A percentile compares a stretch with the other conserved stretches of the same genome.
Evolutionary conservation across 176 grass and related monocot species (phyloP).

Genomic region (Cenchrus fungigraminus): DNA sequence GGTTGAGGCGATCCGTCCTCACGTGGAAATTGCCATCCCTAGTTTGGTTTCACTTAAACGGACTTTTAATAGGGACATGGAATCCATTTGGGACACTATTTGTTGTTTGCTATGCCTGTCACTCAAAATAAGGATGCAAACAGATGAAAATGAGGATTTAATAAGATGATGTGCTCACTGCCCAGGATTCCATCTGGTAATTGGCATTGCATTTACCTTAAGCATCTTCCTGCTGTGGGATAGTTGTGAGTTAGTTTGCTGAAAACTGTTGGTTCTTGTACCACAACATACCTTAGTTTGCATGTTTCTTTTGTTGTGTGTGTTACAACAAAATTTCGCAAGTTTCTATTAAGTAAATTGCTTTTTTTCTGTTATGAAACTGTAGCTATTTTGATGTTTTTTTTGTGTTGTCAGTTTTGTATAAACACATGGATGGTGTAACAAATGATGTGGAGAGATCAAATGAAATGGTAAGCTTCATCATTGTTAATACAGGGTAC

Average conservation of each 20-base stretch:
- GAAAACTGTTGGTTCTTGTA: background rate
- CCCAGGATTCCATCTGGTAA: background rate
- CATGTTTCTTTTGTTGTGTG: too few relatives aligned
- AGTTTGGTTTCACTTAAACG: background rate
- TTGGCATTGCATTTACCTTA: background rate
- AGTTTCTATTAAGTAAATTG: background rate
- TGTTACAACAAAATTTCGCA: background rate
- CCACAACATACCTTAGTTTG: background rate
- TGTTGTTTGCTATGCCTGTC: background rate
- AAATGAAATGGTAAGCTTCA: constrained; percentile 81
- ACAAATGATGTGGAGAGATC: constrained; percentile 95
- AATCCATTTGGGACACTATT: background rate
- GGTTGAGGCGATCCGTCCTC: too few relatives aligned
- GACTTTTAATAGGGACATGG: background rate
- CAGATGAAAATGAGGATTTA: background rate
- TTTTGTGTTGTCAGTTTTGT: constrained; percentile 59
- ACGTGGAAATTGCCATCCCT: too few relatives aligned
- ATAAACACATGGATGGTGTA: constrained; percentile 90
- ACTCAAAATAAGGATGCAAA: background rate
- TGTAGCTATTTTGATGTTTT: constrained; percentile 18
- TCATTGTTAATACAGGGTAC: background rate
- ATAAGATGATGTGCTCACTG: background rate
- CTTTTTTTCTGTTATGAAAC: background rate
- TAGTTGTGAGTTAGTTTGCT: background rate
- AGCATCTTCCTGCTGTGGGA: background rate